Percentiles rank a stretch among this genome's conserved stretches.
Evolutionary conservation across 768 basidiomycete genomes (phyloP).

Genomic region (Boletus rubroflammeus): DNA sequence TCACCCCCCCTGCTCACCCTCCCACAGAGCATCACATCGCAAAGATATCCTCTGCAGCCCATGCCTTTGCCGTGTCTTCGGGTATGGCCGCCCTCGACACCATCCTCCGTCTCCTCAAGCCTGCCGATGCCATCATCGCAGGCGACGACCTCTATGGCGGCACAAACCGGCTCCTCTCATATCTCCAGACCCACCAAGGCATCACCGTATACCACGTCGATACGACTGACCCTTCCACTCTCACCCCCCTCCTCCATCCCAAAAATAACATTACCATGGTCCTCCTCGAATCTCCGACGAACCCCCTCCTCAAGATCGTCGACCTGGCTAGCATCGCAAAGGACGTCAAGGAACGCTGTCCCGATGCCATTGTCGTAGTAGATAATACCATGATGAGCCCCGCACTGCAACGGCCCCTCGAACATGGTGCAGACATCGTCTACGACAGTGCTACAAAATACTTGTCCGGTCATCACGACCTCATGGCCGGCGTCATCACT

Average conservation of each 20-base stretch:
- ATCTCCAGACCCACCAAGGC: conserved; percentile 82
- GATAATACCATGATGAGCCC: conserved; percentile 99
- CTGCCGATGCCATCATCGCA: conserved; percentile 93
- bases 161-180: conserved; percentile 90
- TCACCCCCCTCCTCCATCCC: conserved; percentile 61
- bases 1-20: neutral
- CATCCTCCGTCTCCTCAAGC: conserved; percentile 90
- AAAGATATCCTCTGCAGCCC: conserved; percentile 88
- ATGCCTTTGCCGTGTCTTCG: conserved; percentile 91
- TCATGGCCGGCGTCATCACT: conserved; percentile 95
- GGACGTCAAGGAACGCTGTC: conserved; percentile 78
- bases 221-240: conserved; percentile 68
- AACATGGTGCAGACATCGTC: conserved; percentile 94
- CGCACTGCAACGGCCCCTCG: conserved; percentile 90
- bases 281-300: conserved; percentile 94
- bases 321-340: conserved; percentile 82
- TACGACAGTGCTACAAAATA: conserved; percentile 99
- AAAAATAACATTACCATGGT: conserved; percentile 85
- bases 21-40: conserved; percentile 89
- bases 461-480: conserved; percentile 95
- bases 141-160: conserved; percentile 98
- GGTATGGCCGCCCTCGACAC: conserved; percentile 98
- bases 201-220: conserved; percentile 92
- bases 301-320: conserved; percentile 92
- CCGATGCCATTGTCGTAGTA: conserved; percentile 80